Conservation (phyloP, 2,329 filamentous ascomycete genomes). For the Phoma herbarum region DNA sequence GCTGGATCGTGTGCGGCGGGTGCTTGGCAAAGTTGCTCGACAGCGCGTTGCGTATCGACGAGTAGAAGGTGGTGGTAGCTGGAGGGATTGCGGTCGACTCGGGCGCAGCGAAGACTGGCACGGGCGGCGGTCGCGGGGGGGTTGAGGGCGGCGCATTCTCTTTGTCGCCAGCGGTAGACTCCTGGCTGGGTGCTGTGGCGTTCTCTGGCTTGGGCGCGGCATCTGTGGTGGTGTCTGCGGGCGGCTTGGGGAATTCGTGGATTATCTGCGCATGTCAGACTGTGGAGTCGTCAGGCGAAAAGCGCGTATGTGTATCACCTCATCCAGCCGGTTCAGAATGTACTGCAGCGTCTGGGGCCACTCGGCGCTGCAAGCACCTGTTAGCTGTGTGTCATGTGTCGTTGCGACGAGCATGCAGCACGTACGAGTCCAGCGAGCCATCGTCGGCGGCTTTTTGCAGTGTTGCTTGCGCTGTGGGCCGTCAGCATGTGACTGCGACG, state of each 20-base stretch:
- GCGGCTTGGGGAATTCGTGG: constrained; percentile 75
- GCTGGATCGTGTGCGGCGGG: constrained; percentile 92
- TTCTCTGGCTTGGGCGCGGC: constrained; percentile 10
- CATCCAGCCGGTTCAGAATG: constrained; percentile 73
- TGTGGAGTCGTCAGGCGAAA: neutral
- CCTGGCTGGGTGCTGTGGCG: constrained; percentile 42
- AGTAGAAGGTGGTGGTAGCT: constrained; percentile 45
- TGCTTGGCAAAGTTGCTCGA: constrained; percentile 72
- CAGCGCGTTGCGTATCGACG: constrained; percentile 61
- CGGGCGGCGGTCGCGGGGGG: constrained; percentile 51
- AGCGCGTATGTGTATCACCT: constrained; percentile 54
- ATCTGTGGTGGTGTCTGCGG: constrained; percentile 48
- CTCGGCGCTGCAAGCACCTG: constrained; percentile 62
- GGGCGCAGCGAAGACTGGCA: constrained; percentile 54
- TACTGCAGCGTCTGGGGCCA: constrained; percentile 74
- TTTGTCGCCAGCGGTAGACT: constrained; percentile 68
- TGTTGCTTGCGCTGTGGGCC: constrained; percentile 56
- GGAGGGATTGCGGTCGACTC: constrained; percentile 39
- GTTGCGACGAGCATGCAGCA: constrained; percentile 13
- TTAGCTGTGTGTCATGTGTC: constrained; percentile 6
- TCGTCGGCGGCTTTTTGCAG: constrained; percentile 66
- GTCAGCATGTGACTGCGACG: constrained; percentile 29
- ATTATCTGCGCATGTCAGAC: constrained; percentile 67
- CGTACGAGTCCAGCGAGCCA: constrained; percentile 67
- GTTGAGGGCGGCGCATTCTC: constrained; percentile 68